Evolutionary conservation across 805 yeast species (phyloP).

Genomic region (Teunomyces barrocoloradensis): DNA sequence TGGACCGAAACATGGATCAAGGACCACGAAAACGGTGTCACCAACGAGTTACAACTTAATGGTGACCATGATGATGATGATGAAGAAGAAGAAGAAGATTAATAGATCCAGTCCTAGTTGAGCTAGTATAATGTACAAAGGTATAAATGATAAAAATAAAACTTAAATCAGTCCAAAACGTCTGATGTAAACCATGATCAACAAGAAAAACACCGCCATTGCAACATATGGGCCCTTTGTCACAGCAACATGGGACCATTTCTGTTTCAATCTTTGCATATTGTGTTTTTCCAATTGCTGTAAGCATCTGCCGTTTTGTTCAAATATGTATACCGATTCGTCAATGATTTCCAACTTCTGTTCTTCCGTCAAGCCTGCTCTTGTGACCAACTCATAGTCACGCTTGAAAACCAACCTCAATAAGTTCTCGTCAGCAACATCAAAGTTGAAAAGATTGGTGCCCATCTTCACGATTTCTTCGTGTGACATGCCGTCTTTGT

Average conservation of each 20-base stretch:
- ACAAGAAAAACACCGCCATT: slow-evolving; percentile 28
- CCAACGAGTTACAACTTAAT: slow-evolving; percentile 24
- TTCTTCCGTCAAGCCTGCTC: slow-evolving; percentile 64
- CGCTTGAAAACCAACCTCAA: slow-evolving; percentile 67
- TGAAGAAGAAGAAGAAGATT: slow-evolving; percentile 8
- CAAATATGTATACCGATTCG: slow-evolving; percentile 65
- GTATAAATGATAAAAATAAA: not conserved
- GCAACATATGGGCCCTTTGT: slow-evolving; percentile 52
- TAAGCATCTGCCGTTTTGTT: slow-evolving; percentile 58
- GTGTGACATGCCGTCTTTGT: slow-evolving; percentile 61
- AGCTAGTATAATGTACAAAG: slow-evolving; percentile 2
- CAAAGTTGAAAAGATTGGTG: slow-evolving; percentile 69
- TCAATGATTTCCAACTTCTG: slow-evolving; percentile 69
- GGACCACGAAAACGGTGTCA: slow-evolving; percentile 42
- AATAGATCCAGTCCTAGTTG: not conserved
- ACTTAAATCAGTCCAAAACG: slow-evolving; percentile 16
- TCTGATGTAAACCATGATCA: slow-evolving; percentile 32
- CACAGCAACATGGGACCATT: slow-evolving; percentile 51
- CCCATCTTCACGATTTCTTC: slow-evolving; percentile 62
- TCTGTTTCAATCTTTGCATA: slow-evolving; percentile 51
- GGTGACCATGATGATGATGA: slow-evolving; percentile 13
- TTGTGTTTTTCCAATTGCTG: slow-evolving; percentile 68
- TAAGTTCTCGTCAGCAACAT: slow-evolving; percentile 62
- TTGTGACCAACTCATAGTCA: slow-evolving; percentile 73
- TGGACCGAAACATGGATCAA: slow-evolving; percentile 79